These are phyloP conservation scores for Leersia perrieri DNA, from an alignment of 176 grass and related monocot species.

Conservation along the genomic window DNA sequence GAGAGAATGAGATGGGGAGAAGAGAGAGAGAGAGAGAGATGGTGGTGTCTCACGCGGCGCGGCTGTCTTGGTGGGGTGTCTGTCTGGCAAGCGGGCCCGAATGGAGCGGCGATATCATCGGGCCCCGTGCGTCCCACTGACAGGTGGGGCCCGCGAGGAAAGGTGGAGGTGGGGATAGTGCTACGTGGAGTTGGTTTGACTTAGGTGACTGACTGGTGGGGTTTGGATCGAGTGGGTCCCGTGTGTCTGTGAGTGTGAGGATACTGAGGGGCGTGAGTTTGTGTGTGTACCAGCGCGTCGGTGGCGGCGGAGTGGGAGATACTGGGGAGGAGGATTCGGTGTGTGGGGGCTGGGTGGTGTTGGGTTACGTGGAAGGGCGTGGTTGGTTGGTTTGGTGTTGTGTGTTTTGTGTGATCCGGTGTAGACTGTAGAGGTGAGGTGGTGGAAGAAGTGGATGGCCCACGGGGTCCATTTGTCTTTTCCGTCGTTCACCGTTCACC, in stretches of 20 bases:
- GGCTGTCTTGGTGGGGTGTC: constrained; percentile 26
- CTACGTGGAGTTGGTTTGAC: accelerated
- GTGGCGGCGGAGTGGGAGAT: not conserved
- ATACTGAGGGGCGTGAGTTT: no score
- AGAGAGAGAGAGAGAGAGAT: not conserved
- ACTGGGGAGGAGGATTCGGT: not conserved
- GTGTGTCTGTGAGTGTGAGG: accelerated
- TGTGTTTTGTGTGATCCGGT: not conserved
- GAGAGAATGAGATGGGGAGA: not conserved
- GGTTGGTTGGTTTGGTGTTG: not conserved
- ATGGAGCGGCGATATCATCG: not conserved
- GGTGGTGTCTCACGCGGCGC: constrained; percentile 36
- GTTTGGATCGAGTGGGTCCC: accelerated
- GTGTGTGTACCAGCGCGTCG: constrained; percentile 5
- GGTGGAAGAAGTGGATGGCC: not conserved
- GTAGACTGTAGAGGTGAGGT: not conserved
- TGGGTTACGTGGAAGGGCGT: not conserved
- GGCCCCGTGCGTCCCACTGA: not conserved
- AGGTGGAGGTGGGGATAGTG: not conserved
- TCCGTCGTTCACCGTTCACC: not conserved
- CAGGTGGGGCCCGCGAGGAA: not conserved
- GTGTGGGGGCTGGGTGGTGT: not conserved
- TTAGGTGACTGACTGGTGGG: not conserved
- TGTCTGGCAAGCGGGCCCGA: constrained; percentile 38
- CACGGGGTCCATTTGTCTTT: not conserved